These are phyloP conservation scores for Tremellales sp. DNA, from an alignment of 1,284 basidiomycete species.

Conservation along the genomic window DNA sequence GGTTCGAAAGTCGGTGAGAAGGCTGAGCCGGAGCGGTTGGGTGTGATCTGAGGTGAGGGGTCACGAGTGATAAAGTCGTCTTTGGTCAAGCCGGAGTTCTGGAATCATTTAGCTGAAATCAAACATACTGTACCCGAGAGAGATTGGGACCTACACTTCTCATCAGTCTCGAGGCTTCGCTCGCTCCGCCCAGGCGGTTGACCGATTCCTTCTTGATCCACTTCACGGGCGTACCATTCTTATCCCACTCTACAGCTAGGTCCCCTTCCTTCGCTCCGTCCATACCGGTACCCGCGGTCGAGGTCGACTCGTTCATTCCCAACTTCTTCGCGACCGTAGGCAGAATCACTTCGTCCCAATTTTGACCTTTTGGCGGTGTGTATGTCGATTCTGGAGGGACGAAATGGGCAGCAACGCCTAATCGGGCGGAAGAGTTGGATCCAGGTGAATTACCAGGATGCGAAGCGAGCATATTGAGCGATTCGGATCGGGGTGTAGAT, in stretches of 20 bases:
- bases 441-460: conserved; percentile 2
- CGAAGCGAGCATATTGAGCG: conserved; percentile 22
- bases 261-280: conserved; percentile 40
- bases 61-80: not conserved
- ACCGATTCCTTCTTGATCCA: conserved; percentile 31
- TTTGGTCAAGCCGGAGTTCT: not conserved
- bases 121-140: not conserved
- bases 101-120: not conserved
- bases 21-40: conserved; percentile 9
- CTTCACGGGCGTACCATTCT: conserved; percentile 36
- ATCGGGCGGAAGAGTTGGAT: conserved; percentile 8
- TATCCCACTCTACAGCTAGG: conserved; percentile 45
- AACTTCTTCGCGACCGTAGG: conserved; percentile 77
- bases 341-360: conserved; percentile 55
- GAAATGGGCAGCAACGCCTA: conserved; percentile 41
- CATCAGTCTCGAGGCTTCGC: not conserved
- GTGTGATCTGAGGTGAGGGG: conserved; percentile 1
- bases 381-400: conserved; percentile 39
- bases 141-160: not conserved
- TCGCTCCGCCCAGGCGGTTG: conserved; percentile 3
- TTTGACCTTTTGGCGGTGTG: conserved; percentile 44
- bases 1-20: conserved; percentile 30
- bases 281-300: not conserved
- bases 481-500: conserved; percentile 22
- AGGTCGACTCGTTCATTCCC: conserved; percentile 47